Evolutionary conservation across 805 yeast species (phyloP).

Genomic region (Candida peoriensis): DNA sequence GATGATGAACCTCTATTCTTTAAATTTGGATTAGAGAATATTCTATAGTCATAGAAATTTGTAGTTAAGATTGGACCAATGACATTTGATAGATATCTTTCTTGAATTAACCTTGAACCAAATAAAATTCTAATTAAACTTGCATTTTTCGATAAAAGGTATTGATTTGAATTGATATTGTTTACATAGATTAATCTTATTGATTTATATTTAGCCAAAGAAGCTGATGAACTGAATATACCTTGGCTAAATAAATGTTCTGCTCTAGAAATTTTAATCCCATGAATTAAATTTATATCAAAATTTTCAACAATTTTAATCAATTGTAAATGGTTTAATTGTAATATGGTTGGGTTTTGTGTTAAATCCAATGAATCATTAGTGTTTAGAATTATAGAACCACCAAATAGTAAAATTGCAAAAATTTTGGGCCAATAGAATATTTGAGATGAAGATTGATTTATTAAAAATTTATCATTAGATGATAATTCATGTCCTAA

Average conservation of each 20-base stretch:
- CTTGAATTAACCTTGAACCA: slow-evolving; percentile 48
- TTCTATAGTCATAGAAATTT: slow-evolving; percentile 59
- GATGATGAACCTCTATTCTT: slow-evolving; percentile 51
- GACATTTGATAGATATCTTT: slow-evolving; percentile 38
- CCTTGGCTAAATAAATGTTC: slow-evolving; percentile 18
- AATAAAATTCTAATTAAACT: slow-evolving; percentile 41
- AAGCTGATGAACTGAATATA: slow-evolving; percentile 12
- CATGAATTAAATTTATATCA: slow-evolving; percentile 1
- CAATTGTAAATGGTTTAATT: slow-evolving; percentile 1
- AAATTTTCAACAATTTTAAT: slow-evolving; percentile 7
- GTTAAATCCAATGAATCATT: slow-evolving; percentile 12
- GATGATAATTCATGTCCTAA: slow-evolving; percentile 30
- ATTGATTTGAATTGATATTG: slow-evolving; percentile 2
- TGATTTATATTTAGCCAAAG: slow-evolving; percentile 30
- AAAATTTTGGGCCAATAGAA: slow-evolving; percentile 40
- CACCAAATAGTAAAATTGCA: slow-evolving; percentile 29
- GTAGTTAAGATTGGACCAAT: slow-evolving; percentile 57
- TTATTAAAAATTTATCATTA: slow-evolving; percentile 28
- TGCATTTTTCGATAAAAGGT: slow-evolving; percentile 23
- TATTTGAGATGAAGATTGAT: slow-evolving; percentile 24
- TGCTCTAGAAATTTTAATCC: slow-evolving; percentile 19
- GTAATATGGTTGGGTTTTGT: slow-evolving; percentile 12
- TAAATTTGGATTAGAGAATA: slow-evolving; percentile 31
- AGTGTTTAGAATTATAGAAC: slow-evolving; percentile 27
- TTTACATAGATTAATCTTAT: slow-evolving; percentile 23